Evolutionary conservation across 2,329 filamentous ascomycete genomes (phyloP).

Genomic region (Apiospora sp.): DNA sequence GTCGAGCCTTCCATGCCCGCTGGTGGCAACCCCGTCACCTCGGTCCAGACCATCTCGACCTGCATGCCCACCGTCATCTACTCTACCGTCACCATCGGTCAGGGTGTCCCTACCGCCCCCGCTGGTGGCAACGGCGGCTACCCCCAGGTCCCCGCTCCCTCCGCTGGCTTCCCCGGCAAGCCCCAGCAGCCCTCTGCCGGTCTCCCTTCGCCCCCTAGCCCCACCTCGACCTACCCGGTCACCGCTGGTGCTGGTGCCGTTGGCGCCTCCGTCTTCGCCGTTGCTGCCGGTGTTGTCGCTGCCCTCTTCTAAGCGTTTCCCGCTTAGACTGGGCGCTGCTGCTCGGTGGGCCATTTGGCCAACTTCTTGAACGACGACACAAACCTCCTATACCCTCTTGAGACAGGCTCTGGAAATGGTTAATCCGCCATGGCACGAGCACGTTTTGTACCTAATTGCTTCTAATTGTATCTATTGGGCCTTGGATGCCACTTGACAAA

Average conservation of each 20-base stretch:
- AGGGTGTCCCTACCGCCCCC: conserved; percentile 57
- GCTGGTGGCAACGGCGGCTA: conserved; percentile 41
- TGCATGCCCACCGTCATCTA: conserved; percentile 27
- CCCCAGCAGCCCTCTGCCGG: conserved; percentile 35
- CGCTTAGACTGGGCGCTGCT: neutral
- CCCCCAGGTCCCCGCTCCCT: conserved; percentile 50
- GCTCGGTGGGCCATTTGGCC: neutral
- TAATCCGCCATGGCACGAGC: conserved; percentile 8
- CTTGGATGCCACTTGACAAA: conserved; percentile 32
- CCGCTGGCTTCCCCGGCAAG: conserved; percentile 37
- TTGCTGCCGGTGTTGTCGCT: conserved; percentile 61
- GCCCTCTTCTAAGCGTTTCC: conserved; percentile 59
- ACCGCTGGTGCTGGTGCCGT: conserved; percentile 62
- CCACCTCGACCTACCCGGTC: conserved; percentile 42
- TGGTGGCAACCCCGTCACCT: conserved; percentile 26
- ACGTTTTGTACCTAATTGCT: conserved; percentile 21
- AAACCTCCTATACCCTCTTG: neutral
- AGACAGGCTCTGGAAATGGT: conserved; percentile 23
- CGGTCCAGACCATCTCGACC: conserved; percentile 36
- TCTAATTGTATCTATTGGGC: conserved; percentile 28
- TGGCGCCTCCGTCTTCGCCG: conserved; percentile 63
- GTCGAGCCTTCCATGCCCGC: conserved; percentile 26
- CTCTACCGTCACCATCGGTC: conserved; percentile 62
- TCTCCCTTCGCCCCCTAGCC: conserved; percentile 40
- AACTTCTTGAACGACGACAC: neutral